A percentile compares a stretch with the other conserved stretches of the same genome.
Evolutionary conservation across 2,329 filamentous ascomycete genomes (phyloP).

Genomic region (Botrytis porri): DNA sequence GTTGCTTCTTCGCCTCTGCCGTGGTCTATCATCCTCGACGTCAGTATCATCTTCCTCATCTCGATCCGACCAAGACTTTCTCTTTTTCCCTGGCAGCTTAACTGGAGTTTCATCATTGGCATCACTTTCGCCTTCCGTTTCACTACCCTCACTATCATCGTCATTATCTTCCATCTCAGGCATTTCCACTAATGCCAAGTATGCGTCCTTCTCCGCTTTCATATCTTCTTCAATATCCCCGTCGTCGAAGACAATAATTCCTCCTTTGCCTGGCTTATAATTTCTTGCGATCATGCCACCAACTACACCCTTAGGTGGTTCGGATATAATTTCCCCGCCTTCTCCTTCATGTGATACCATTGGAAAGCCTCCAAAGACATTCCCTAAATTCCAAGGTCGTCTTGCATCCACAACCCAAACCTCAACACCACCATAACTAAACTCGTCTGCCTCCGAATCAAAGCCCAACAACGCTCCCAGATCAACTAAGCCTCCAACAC

Average conservation of each 20-base stretch:
- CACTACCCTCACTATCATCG: conserved; percentile 48
- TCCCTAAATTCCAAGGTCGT: conserved; percentile 90
- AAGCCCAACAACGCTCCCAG: conserved; percentile 76
- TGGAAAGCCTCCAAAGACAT: conserved; percentile 78
- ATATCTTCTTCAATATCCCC: conserved; percentile 90
- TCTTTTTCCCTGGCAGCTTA: conserved; percentile 58
- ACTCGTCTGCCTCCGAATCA: conserved; percentile 62
- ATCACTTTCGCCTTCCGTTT: conserved; percentile 55
- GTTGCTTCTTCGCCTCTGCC: conserved; percentile 81
- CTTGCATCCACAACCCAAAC: conserved; percentile 93
- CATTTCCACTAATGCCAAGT: conserved; percentile 84
- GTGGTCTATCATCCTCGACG: conserved; percentile 70
- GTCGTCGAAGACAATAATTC: conserved; percentile 92
- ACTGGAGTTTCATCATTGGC: conserved; percentile 53
- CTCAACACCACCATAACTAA: conserved; percentile 76
- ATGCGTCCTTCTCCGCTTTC: conserved; percentile 71
- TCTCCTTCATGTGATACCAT: conserved; percentile 47
- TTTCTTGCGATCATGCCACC: conserved; percentile 67
- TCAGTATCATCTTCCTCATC: conserved; percentile 60
- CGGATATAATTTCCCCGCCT: conserved; percentile 41
- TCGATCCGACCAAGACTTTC: conserved; percentile 74
- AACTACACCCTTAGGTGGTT: conserved; percentile 63
- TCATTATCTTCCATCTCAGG: conserved; percentile 70
- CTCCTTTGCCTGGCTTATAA: conserved; percentile 77
- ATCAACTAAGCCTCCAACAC: conserved; percentile 89